Evolutionary conservation across 2,329 filamentous ascomycete species (phyloP).

Genomic region (Phoma sp.): DNA sequence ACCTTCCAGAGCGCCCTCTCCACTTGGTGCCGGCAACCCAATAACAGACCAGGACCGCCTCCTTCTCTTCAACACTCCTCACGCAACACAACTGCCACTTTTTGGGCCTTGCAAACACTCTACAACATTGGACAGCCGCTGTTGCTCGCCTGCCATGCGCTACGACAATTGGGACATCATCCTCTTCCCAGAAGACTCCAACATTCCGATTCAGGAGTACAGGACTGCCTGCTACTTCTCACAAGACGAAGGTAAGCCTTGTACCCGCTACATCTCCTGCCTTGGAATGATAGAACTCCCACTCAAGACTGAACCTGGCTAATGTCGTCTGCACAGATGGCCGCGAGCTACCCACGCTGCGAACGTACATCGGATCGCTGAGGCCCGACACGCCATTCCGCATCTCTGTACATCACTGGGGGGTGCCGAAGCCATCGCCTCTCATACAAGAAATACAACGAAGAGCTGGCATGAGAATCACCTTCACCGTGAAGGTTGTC

Average conservation of each 20-base stretch:
- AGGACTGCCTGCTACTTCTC: constrained; percentile 76
- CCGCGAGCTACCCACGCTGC: constrained; percentile 37
- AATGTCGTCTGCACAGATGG: constrained; percentile 29
- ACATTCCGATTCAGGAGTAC: constrained; percentile 81
- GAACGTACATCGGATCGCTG: constrained; percentile 39
- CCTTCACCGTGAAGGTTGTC: constrained; percentile 38
- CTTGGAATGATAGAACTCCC: neutral
- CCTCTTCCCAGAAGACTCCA: constrained; percentile 71
- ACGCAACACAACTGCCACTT: constrained; percentile 20
- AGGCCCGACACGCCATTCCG: constrained; percentile 40
- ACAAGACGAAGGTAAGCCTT: constrained; percentile 50
- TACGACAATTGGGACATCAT: constrained; percentile 88
- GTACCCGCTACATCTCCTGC: neutral
- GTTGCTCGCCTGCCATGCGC: constrained; percentile 65
- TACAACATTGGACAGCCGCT: constrained; percentile 19
- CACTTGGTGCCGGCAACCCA: neutral
- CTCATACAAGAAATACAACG: constrained; percentile 34
- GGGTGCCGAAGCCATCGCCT: constrained; percentile 30
- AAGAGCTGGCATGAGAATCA: constrained; percentile 32
- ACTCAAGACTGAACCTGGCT: neutral
- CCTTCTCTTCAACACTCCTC: constrained; percentile 4
- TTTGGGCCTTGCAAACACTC: constrained; percentile 22
- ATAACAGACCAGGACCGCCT: constrained; percentile 7
- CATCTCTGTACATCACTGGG: constrained; percentile 47
- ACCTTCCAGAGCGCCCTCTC: constrained; percentile 1